These are phyloP conservation scores for Leptomonas seymouri DNA, from an alignment of 208 protist species.

Conservation along the genomic window DNA sequence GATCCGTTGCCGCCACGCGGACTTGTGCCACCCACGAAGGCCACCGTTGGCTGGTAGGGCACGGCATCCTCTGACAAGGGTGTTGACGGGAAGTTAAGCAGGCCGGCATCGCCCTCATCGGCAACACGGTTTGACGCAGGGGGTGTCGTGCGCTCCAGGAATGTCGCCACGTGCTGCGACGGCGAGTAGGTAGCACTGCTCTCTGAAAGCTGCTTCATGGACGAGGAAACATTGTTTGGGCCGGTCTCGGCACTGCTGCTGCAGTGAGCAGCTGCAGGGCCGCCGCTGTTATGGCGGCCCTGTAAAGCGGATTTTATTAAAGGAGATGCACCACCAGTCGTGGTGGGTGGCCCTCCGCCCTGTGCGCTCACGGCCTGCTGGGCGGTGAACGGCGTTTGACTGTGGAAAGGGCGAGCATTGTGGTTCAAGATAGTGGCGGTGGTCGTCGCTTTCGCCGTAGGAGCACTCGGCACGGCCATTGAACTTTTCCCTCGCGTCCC, in stretches of 20 bases:
- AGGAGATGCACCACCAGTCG: not conserved
- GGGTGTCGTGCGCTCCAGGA: slow-evolving; percentile 41
- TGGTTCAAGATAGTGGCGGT: slow-evolving; percentile 29
- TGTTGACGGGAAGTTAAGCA: slow-evolving; percentile 36
- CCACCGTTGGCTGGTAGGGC: slow-evolving; percentile 23
- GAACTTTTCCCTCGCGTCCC: not conserved
- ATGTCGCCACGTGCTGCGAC: slow-evolving; percentile 42
- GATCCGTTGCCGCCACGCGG: slow-evolving; percentile 22
- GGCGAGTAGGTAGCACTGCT: slow-evolving; percentile 44
- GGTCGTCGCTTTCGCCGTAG: not conserved
- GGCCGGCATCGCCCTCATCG: slow-evolving; percentile 21
- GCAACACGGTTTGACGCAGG: slow-evolving; percentile 11
- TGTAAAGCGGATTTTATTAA: not conserved
- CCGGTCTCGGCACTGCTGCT: not conserved
- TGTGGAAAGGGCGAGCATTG: slow-evolving; percentile 35
- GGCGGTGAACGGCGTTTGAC: slow-evolving; percentile 21
- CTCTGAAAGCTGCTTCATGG: slow-evolving; percentile 44
- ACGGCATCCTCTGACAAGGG: slow-evolving; percentile 26
- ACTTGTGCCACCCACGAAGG: slow-evolving; percentile 20
- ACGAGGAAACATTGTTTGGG: not conserved
- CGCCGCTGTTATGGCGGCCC: not conserved
- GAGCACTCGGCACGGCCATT: not conserved
- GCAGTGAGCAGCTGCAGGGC: not conserved
- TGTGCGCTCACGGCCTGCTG: slow-evolving; percentile 5
- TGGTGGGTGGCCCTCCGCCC: not conserved